These are phyloP conservation scores for Magnolia changhungtana DNA, from an alignment of 164 flowering plant species.

Conservation along the genomic window DNA sequence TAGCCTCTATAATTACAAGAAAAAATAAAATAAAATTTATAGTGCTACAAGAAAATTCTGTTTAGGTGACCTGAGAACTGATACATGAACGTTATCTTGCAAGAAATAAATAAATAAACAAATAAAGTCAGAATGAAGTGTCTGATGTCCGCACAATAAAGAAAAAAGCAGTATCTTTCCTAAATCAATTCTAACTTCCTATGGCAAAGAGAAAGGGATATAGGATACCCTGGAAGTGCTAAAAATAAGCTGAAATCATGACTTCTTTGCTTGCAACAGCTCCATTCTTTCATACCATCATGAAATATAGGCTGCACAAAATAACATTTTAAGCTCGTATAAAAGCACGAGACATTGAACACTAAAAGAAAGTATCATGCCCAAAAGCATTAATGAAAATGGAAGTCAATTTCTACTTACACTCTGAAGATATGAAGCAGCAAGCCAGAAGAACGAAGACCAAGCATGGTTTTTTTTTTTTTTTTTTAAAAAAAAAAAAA, in stretches of 20 bases:
- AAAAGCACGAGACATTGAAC: no score
- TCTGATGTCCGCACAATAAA: no score
- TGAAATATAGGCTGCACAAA: slow-evolving; percentile 82
- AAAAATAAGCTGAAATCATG: slow-evolving; percentile 93
- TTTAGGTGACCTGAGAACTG: no score
- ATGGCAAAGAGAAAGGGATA: neutral
- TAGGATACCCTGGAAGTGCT: slow-evolving; percentile 75
- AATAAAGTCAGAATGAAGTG: no score
- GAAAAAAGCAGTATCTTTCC: no score
- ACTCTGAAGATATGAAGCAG: slow-evolving; percentile 36
- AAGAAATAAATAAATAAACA: no score
- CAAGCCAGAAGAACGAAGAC: slow-evolving; percentile 14
- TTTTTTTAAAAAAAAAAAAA: neutral
- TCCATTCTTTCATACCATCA: slow-evolving; percentile 98
- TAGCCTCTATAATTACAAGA: no score
- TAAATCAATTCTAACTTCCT: no score
- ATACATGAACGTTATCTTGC: no score
- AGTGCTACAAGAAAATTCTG: no score
- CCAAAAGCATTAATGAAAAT: neutral
- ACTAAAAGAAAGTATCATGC: neutral
- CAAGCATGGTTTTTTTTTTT: slow-evolving; percentile 13
- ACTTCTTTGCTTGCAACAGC: slow-evolving; percentile 98
- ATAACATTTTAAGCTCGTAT: neutral
- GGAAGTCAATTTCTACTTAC: slow-evolving; percentile 41
- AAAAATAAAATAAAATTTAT: no score